Conservation (phyloP, 2,329 filamentous ascomycete genomes). For the Hypoxylon sp. region DNA sequence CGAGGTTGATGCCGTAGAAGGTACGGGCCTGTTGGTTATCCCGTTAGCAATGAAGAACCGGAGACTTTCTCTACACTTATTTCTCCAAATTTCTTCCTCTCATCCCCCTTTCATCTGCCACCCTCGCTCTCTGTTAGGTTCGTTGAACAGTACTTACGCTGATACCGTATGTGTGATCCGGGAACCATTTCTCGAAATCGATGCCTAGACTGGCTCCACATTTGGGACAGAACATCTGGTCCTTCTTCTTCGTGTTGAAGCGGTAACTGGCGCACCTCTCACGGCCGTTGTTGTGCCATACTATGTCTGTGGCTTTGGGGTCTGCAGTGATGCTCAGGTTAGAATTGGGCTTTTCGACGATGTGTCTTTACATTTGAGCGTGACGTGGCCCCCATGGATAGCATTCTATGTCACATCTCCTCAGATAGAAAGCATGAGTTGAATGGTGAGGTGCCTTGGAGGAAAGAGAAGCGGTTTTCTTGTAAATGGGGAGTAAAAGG, state of each 20-base stretch:
- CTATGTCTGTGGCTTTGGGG: slow-evolving; percentile 57
- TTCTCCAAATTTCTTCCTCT: background rate
- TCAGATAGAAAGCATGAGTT: background rate
- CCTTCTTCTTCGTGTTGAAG: slow-evolving; percentile 64
- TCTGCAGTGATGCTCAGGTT: slow-evolving; percentile 50
- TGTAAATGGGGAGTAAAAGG: background rate
- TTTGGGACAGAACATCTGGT: slow-evolving; percentile 65
- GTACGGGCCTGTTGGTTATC: slow-evolving; percentile 56
- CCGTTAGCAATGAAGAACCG: slow-evolving; percentile 10
- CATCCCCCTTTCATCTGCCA: background rate
- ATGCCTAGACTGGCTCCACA: slow-evolving; percentile 65
- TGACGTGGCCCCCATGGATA: background rate
- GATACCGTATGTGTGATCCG: slow-evolving; percentile 59
- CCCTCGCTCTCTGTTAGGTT: background rate
- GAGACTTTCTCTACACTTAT: background rate
- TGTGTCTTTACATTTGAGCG: background rate
- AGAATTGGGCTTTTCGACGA: background rate
- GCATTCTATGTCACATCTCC: background rate
- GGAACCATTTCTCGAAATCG: slow-evolving; percentile 57
- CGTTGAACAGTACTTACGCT: slow-evolving; percentile 55
- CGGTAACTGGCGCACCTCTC: slow-evolving; percentile 56
- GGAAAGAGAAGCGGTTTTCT: background rate
- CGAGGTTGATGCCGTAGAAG: slow-evolving; percentile 60
- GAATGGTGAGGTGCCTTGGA: background rate
- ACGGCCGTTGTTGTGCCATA: slow-evolving; percentile 60